A percentile compares a stretch with the other conserved stretches of the same genome.
Conservation (phyloP, 768 basidiomycete genomes). For the Goffeauzyma gilvescens region DNA sequence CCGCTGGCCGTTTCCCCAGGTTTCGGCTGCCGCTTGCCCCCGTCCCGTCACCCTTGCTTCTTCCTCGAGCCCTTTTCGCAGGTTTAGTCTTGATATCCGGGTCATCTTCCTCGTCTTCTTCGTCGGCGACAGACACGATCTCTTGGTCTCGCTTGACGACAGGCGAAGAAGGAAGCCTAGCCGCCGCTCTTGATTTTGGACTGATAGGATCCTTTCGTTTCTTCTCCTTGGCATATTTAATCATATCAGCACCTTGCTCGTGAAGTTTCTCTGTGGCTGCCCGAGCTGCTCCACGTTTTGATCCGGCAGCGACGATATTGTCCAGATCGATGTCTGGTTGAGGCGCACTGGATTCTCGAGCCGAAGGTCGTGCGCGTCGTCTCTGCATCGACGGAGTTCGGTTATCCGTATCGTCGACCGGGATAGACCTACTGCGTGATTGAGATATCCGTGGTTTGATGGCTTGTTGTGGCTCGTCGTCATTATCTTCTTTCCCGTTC, state of each 20-base stretch:
- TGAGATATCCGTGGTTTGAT: neutral
- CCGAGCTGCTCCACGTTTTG: conserved; percentile 40
- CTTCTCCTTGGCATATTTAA: conserved; percentile 51
- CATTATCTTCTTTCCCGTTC: neutral
- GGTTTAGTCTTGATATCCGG: conserved; percentile 1
- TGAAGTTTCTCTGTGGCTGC: conserved; percentile 38
- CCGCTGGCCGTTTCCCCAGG: neutral
- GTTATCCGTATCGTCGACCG: neutral
- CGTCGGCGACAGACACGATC: conserved; percentile 1
- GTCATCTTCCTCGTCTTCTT: conserved; percentile 5
- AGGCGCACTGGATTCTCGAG: neutral
- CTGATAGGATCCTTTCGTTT: conserved; percentile 25
- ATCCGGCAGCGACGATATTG: conserved; percentile 6
- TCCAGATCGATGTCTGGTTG: neutral
- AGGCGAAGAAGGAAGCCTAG: neutral
- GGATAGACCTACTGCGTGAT: neutral
- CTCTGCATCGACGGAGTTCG: neutral
- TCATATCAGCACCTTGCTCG: conserved; percentile 57
- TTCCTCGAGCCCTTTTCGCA: neutral
- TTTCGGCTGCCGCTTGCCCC: neutral
- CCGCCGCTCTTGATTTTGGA: conserved; percentile 4
- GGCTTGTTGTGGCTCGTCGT: neutral
- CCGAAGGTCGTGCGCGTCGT: neutral
- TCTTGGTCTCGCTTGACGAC: neutral
- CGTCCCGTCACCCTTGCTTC: neutral